Conservation (phyloP, 345 rosid species). For the Euphorbia pulcherrima region DNA sequence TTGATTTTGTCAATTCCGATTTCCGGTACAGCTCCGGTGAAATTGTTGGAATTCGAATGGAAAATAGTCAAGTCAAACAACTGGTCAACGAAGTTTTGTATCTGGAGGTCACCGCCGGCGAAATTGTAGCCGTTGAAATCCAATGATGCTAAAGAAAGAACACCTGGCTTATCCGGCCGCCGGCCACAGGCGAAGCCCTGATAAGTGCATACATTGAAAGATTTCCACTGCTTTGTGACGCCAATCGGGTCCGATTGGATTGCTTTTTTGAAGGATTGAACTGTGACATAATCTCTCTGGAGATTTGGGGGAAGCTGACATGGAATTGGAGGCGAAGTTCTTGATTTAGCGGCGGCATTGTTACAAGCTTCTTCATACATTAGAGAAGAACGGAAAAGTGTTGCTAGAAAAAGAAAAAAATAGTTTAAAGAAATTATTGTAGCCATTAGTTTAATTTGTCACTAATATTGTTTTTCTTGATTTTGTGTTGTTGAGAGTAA, state of each 20-base stretch:
- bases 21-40: slow-evolving; percentile 25
- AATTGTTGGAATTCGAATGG: slow-evolving; percentile 50
- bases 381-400: not conserved
- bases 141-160: slow-evolving; percentile 30
- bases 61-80: slow-evolving; percentile 42
- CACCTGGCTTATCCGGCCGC: not conserved
- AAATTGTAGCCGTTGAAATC: slow-evolving; percentile 42
- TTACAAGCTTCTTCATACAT: not conserved
- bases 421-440: not conserved
- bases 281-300: not conserved
- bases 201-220: not conserved
- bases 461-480: not conserved
- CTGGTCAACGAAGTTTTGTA: slow-evolving; percentile 24
- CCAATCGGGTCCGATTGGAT: slow-evolving; percentile 30
- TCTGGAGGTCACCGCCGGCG: slow-evolving; percentile 16
- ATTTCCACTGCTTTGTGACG: slow-evolving; percentile 14
- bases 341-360: not conserved
- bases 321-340: not conserved
- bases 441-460: not conserved
- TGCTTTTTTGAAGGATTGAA: slow-evolving; percentile 28
- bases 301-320: not conserved
- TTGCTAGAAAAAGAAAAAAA: not conserved
- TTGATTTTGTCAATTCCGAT: slow-evolving; percentile 1
- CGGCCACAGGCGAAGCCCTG: not conserved
- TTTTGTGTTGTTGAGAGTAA: not conserved